Evolutionary conservation across 108 stramenopile species (phyloP), one percentile per base, ranked within the genome.

Genomic region (Cyclotella atomus): DNA sequence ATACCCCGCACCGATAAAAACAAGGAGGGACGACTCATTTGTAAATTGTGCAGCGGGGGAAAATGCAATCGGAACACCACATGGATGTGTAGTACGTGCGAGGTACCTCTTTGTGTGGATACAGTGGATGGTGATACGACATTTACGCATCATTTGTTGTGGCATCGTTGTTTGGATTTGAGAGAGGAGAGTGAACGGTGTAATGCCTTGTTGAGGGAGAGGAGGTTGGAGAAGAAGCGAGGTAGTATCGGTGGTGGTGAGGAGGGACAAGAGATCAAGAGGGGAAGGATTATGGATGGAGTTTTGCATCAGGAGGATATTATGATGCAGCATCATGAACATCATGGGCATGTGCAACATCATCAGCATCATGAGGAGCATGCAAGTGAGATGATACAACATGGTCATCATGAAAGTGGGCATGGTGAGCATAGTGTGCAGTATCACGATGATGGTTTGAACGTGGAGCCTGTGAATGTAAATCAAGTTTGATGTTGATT

Each of bases 61-160:
- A 65, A 69, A 16, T 64, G 60, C 38, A 77, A 77, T 34, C 68
- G 76, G 21, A 77, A 77, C 55, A 77, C 76, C 32, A 70, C 68
- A 15, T 77, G 76, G 76, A 77, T 77, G 76, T 77, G 76, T 17
- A 46, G 43, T 33, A 70, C 69, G 23, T 77, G 76, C 24, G 19
- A 56, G 24, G 76, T 77, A 2, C 76, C 76, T 9, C 63, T 77
- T 2, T 77, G 76, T 64, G 47, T 77, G n/a, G 76, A 77, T 36
- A 55, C 32, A 7, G 52, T 64, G 30, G 59, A 57, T 10, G 68
- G 68, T 17, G 62, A 70, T 65, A n/a, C 27, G 12, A 29, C 35
- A 24, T 27, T 34, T n/a, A 69, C 69, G 10, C 68, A 68, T 36
- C 69, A 70, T 47, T 28, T 64, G 3, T 33, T 50, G 33, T 77